Base-by-base conservation (phyloP, 2,329 filamentous ascomycete species). In the Laburnicola sp. region DNA sequence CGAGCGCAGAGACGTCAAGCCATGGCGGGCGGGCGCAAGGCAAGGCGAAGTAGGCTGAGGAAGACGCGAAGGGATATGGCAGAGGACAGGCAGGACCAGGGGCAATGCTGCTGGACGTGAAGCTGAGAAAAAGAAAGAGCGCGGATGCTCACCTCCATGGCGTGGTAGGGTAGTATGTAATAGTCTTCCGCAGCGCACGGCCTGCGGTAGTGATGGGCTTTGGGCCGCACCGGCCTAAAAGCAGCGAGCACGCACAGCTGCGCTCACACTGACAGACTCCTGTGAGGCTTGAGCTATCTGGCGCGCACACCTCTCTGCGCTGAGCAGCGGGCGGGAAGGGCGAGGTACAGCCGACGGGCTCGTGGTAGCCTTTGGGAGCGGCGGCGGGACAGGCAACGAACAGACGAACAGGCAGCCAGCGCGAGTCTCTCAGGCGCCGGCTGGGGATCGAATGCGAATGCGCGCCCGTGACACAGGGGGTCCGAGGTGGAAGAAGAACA, bases 91-190 rank as follows among this genome's bases (percentile, higher is more conserved):
- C 35, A 46, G 53, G 45, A 55, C 30, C 21, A 31, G 21, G 16
- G 39, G 41, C 26, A 36, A 44, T 30, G 43, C 35, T 51, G 52
- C 35, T 38, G 45, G 40, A 48, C 41, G 38, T 43, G 48, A 48
- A 53, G 45, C 46, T 50, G 52, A 41, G 46, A 44, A 58, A 59
- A 58, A 57, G 52, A 62, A 64, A 56, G 47, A 50, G 37, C 31
- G 40, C 52, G 54, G 48, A 47, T 57, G 62, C 67, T 70, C 60
- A 70, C 67, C 65, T 70, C 65, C 67, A 70, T 70, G 59, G 56
- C 56, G 57, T 16, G 16, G 56, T 51, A 50, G 47, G 50, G 62
- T 58, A 59, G 55, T 60, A 60, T 45, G 57, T 59, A 59, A 53
- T 57, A 43, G 59, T 57, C 27, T 35, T 53, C 57, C 50, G 57